These are phyloP conservation scores for Phaeosphaeriaceae sp. DNA, from an alignment of 2,329 filamentous ascomycete species.

Conservation along the genomic window DNA sequence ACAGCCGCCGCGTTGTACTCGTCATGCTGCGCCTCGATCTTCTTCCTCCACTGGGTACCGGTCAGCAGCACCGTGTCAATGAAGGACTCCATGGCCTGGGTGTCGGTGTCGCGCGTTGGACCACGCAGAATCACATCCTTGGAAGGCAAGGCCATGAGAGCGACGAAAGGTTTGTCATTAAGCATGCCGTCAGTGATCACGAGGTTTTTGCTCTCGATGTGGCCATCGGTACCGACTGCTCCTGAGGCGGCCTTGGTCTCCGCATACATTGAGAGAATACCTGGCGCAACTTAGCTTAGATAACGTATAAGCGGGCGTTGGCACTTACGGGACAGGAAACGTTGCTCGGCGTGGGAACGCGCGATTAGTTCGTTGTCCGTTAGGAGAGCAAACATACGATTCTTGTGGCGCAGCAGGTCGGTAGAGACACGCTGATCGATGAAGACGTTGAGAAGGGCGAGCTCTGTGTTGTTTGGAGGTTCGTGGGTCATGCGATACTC, in stretches of 20 bases:
- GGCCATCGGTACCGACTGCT: background rate
- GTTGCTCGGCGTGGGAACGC: slow-evolving; percentile 6
- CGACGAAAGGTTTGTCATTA: background rate
- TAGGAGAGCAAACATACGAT: slow-evolving; percentile 7
- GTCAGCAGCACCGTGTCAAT: slow-evolving; percentile 6
- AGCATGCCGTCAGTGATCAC: slow-evolving; percentile 1
- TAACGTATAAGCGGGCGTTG: background rate
- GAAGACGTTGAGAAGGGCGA: slow-evolving; percentile 8
- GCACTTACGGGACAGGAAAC: slow-evolving; percentile 7
- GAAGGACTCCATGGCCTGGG: slow-evolving; percentile 8
- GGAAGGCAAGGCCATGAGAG: background rate
- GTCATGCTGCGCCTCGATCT: background rate
- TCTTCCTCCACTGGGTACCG: background rate
- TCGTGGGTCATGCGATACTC: slow-evolving; percentile 10
- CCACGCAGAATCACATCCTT: slow-evolving; percentile 6
- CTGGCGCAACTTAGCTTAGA: background rate
- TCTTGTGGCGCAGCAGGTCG: slow-evolving; percentile 4
- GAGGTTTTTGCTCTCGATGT: slow-evolving; percentile 1
- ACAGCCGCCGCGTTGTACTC: background rate
- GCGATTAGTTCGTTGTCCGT: slow-evolving; percentile 4
- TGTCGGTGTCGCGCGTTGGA: background rate
- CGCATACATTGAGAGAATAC: slow-evolving; percentile 9
- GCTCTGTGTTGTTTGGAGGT: slow-evolving; percentile 3
- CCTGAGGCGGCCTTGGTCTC: slow-evolving; percentile 3
- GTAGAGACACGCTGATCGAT: slow-evolving; percentile 9